These are phyloP conservation scores for Tilletiopsis washingtonensis DNA, from an alignment of 1,284 basidiomycete species.

Conservation along the genomic window DNA sequence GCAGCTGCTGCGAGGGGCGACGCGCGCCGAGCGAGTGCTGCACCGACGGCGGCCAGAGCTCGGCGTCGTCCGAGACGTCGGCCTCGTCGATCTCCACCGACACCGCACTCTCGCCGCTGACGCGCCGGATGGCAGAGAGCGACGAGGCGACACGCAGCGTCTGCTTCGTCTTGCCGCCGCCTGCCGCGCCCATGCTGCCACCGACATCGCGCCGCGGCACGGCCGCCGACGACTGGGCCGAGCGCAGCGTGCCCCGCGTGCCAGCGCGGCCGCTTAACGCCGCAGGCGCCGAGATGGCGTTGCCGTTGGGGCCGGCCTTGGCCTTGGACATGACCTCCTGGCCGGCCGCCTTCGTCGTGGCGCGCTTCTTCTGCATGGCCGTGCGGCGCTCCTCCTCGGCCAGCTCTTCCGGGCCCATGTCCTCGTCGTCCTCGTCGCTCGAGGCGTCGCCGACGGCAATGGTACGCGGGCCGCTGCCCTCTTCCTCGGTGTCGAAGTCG, in stretches of 20 bases:
- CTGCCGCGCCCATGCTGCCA: neutral
- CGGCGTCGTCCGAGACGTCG: constrained; percentile 4
- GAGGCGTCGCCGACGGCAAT: constrained; percentile 7
- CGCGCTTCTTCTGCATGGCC: constrained; percentile 38
- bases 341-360: constrained; percentile 40
- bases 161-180: neutral
- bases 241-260: neutral
- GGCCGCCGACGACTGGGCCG: neutral
- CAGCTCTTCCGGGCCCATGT: constrained; percentile 32
- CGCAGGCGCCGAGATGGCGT: neutral
- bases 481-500: neutral
- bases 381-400: constrained; percentile 34
- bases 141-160: neutral
- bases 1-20: neutral
- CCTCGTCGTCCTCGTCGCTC: constrained; percentile 30
- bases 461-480: constrained; percentile 7
- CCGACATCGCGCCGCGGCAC: neutral
- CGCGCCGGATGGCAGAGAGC: neutral
- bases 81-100: neutral
- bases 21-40: neutral
- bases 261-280: neutral
- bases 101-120: neutral
- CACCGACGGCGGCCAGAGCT: constrained; percentile 11
- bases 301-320: neutral
- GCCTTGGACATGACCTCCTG: constrained; percentile 29